A percentile compares a stretch with the other conserved stretches of the same genome.
Conservation (phyloP, 2,329 filamentous ascomycete species). For the Arthrobotrys conoides region DNA sequence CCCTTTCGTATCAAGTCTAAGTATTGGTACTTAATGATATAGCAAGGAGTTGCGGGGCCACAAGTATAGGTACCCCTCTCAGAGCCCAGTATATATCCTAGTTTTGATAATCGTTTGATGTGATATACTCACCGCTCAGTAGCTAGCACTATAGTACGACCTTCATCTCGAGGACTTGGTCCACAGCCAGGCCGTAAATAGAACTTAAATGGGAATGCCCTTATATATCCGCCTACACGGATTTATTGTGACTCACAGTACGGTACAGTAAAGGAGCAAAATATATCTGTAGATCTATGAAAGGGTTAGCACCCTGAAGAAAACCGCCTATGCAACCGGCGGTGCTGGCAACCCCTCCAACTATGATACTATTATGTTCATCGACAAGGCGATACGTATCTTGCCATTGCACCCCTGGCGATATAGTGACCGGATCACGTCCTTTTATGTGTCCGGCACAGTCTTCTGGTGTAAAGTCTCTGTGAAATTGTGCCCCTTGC, state of each 20-base stretch:
- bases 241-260: background rate
- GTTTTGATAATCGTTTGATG: slow-evolving; percentile 70
- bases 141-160: too few species aligned
- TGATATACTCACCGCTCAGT: slow-evolving; percentile 70
- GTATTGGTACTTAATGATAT: background rate
- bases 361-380: slow-evolving; percentile 1
- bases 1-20: background rate
- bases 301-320: slow-evolving; percentile 65
- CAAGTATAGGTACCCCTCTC: slow-evolving; percentile 68
- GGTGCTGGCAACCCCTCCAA: slow-evolving; percentile 56
- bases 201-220: slow-evolving; percentile 73
- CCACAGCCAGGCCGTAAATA: slow-evolving; percentile 73
- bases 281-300: slow-evolving; percentile 61
- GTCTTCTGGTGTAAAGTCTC: too few species aligned
- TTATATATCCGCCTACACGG: slow-evolving; percentile 68
- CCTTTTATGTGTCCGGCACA: too few species aligned
- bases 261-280: slow-evolving; percentile 40
- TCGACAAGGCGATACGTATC: slow-evolving; percentile 10
- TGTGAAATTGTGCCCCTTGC: too few species aligned
- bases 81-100: slow-evolving; percentile 68
- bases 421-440: too few species aligned
- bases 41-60: background rate
- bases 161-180: slow-evolving; percentile 73
- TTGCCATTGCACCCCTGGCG: slow-evolving; percentile 64
- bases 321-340: slow-evolving; percentile 72